These are phyloP conservation scores for Ascosphaera aggregata DNA, from an alignment of 2,329 filamentous ascomycete species.

Conservation along the genomic window DNA sequence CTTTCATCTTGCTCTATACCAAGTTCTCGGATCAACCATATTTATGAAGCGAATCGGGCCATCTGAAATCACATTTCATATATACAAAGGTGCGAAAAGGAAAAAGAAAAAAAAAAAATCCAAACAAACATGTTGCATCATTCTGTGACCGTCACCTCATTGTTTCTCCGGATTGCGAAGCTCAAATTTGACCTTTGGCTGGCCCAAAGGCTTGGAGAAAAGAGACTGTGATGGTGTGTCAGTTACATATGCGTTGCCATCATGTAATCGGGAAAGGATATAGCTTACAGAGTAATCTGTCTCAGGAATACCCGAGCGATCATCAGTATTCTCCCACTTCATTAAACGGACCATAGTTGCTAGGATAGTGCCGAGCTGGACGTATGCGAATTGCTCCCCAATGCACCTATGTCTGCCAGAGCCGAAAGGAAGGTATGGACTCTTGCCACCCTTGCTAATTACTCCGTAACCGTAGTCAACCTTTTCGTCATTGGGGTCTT, in stretches of 20 bases:
- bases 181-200: conserved; percentile 31
- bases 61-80: too few species aligned
- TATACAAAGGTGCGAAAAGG: conserved; percentile 1
- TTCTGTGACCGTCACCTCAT: not conserved
- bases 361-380: conserved; percentile 71
- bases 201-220: conserved; percentile 50
- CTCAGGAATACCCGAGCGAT: conserved; percentile 18
- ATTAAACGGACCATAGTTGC: conserved; percentile 55
- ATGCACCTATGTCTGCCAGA: conserved; percentile 87
- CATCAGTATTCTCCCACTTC: conserved; percentile 54
- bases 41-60: too few species aligned
- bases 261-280: not conserved
- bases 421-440: conserved; percentile 83
- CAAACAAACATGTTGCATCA: conserved; percentile 6
- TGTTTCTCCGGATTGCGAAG: not conserved
- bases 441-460: conserved; percentile 72
- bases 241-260: not conserved
- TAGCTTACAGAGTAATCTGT: conserved; percentile 32
- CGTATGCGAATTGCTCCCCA: conserved; percentile 87
- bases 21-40: too few species aligned
- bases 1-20: too few species aligned
- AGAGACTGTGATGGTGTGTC: conserved; percentile 22
- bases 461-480: conserved; percentile 87
- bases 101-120: conserved; percentile 6
- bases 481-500: conserved; percentile 37